Percentiles rank a stretch among this genome's conserved stretches.
These are phyloP conservation scores for Aspergillus hiratsukae DNA, from an alignment of 2,329 filamentous ascomycete genomes.

Conservation along the genomic window DNA sequence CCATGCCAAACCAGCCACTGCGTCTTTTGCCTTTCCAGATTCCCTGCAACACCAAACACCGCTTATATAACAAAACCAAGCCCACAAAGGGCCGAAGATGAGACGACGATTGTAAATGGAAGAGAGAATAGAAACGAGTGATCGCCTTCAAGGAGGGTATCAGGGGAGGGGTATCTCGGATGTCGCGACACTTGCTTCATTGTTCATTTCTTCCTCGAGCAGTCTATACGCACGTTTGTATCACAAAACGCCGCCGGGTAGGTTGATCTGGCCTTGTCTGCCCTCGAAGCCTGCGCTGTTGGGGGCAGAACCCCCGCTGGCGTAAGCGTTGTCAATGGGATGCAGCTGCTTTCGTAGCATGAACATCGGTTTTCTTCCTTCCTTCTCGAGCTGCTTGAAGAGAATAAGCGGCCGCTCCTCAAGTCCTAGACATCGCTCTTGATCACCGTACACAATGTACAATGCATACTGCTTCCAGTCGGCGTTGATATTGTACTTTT, in stretches of 20 bases:
- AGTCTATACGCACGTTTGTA: neutral
- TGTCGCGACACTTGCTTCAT: neutral
- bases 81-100: neutral
- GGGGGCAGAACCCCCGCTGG: slow-evolving; percentile 23
- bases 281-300: slow-evolving; percentile 30
- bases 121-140: neutral
- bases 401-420: slow-evolving; percentile 92
- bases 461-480: slow-evolving; percentile 96
- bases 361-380: slow-evolving; percentile 98
- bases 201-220: slow-evolving; percentile 2
- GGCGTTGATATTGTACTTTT: slow-evolving; percentile 97
- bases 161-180: slow-evolving; percentile 17
- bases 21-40: slow-evolving; percentile 1
- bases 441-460: slow-evolving; percentile 98
- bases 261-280: slow-evolving; percentile 28
- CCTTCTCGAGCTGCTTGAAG: slow-evolving; percentile 95
- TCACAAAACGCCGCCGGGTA: slow-evolving; percentile 31
- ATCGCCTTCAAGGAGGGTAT: neutral
- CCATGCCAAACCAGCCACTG: neutral
- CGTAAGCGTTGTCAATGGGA: slow-evolving; percentile 34
- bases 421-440: slow-evolving; percentile 85
- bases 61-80: slow-evolving; percentile 1
- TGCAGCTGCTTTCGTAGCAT: slow-evolving; percentile 76
- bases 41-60: slow-evolving; percentile 1
- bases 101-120: neutral